Percentiles rank a stretch among this genome's conserved stretches.
phyloP scores from a whole-genome alignment of 1,284 basidiomycete genomes.

The Trichosporon sp. region DNA sequence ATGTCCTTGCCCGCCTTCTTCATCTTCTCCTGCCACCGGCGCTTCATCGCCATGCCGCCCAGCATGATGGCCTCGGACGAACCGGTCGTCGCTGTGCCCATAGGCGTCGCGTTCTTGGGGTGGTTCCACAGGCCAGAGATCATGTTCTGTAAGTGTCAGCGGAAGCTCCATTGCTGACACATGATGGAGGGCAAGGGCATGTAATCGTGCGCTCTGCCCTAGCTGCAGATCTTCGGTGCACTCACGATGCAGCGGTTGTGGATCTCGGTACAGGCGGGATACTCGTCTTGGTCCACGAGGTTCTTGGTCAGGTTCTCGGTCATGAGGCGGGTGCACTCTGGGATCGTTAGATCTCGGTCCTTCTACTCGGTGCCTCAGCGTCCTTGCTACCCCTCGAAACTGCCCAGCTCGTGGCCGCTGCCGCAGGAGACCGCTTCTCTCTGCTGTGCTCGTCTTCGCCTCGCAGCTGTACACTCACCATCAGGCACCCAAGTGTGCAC shows the following conservation, averaged over 20 bases:
- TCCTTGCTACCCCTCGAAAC: no score
- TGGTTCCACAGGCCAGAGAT: slow-evolving; percentile 93
- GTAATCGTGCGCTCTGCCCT: no score
- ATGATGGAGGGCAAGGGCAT: no score
- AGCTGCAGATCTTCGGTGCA: not conserved
- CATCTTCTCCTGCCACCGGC: slow-evolving; percentile 85
- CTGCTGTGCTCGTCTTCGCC: not conserved
- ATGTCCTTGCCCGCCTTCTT: slow-evolving; percentile 84
- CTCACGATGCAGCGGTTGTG: slow-evolving; percentile 69
- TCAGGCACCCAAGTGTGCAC: slow-evolving; percentile 71
- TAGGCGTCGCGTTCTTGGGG: slow-evolving; percentile 69
- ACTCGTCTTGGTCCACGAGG: slow-evolving; percentile 88
- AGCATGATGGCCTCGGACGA: slow-evolving; percentile 91
- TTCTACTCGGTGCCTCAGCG: no score
- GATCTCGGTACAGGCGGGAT: slow-evolving; percentile 73
- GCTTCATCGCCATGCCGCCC: slow-evolving; percentile 92
- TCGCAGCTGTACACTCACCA: not conserved
- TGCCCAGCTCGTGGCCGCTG: no score
- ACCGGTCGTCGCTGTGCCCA: slow-evolving; percentile 91
- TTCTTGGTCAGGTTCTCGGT: slow-evolving; percentile 85
- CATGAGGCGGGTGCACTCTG: slow-evolving; percentile 69
- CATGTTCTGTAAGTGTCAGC: slow-evolving; percentile 56
- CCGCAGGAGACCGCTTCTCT: no score
- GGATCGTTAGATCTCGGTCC: no score
- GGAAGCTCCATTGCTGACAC: no score